Base-by-base conservation (phyloP, 495 filamentous ascomycete genomes). In the Beverwykella pulmonaria region DNA sequence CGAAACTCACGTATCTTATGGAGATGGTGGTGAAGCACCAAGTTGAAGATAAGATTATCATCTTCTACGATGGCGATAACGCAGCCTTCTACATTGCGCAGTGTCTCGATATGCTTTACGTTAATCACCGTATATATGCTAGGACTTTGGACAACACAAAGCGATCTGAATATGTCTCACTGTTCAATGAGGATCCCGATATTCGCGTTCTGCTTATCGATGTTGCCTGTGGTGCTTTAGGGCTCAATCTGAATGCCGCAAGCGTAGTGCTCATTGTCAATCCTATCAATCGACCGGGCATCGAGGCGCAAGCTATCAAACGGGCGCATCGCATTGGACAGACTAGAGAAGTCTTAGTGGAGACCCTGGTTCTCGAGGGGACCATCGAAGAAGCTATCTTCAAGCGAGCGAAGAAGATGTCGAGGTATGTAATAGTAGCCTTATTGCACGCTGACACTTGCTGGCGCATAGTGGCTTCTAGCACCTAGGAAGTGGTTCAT, bases 251-350 rank as follows among this genome's bases (percentile, higher is more conserved):
- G 71, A 84, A 85, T 22, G 84, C 85, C 32, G 93, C 94, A 4
- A 92, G 87, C 0, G 82, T 93, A 0, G 88, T 97, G n/a, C 95
- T 89, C 79, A 96, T 98, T 69, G 82, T 96, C 64, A 95, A 91
- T 61, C 93, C 93, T 0, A 89, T 94, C 29, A 88, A 94, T 77
- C 89, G 91, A 53, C 90, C 91, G 0, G 88, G 90, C 63, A 83
- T 97, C 8, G 91, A 96, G 71, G 92, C 90, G 2, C 93, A 98
- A 74, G 93, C 93, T 2, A 90, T 97, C 67, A 96, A 93, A 68
- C 88, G 93, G 70, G 92, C 91, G 0, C 89, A 96, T 65, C 82
- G 93, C 27, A 96, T 98, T 66, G 91, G 92, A 1, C 93, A 97
- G 73, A 86, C 84, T 10, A 84, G 83, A 59, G 86, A 88, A 0